Percentiles rank a stretch among this genome's conserved stretches.
Evolutionary conservation across 2,329 filamentous ascomycete genomes (phyloP).

Genomic region (Fusarium gaditjirri): DNA sequence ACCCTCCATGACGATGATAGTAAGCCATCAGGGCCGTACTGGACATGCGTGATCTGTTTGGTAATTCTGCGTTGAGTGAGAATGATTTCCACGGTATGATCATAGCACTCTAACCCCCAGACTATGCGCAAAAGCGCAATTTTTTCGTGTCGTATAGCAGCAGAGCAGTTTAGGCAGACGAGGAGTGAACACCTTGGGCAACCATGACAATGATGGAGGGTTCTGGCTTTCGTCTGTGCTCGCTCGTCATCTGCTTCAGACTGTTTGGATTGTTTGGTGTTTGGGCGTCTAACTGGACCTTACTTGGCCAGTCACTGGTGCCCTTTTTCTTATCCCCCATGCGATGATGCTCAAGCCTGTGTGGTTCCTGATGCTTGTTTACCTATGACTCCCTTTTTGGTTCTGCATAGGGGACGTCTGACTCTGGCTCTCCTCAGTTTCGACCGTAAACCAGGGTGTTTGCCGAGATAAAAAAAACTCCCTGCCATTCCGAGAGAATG

Average conservation of each 20-base stretch:
- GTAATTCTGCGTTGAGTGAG: conserved; percentile 4
- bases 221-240: conserved; percentile 11
- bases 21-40: conserved; percentile 9
- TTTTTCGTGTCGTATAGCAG: neutral
- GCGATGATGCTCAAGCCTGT: conserved; percentile 10
- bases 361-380: conserved; percentile 28
- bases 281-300: conserved; percentile 5
- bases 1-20: conserved; percentile 29
- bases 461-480: conserved; percentile 16
- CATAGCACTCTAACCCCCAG: conserved; percentile 6
- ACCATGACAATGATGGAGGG: conserved; percentile 7
- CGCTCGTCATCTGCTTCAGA: conserved; percentile 9
- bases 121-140: neutral
- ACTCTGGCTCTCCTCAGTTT: conserved; percentile 3
- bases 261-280: neutral
- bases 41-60: neutral
- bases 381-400: conserved; percentile 28
- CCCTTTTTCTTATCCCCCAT: conserved; percentile 6
- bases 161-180: conserved; percentile 28
- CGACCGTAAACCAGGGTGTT: conserved; percentile 3
- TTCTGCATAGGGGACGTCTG: neutral
- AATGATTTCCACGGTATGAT: conserved; percentile 1
- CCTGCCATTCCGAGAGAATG: conserved; percentile 15
- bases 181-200: neutral
- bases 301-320: conserved; percentile 11